Evolutionary conservation across 1,284 basidiomycete species (phyloP).

Genomic region (Cryptococcus sp.): DNA sequence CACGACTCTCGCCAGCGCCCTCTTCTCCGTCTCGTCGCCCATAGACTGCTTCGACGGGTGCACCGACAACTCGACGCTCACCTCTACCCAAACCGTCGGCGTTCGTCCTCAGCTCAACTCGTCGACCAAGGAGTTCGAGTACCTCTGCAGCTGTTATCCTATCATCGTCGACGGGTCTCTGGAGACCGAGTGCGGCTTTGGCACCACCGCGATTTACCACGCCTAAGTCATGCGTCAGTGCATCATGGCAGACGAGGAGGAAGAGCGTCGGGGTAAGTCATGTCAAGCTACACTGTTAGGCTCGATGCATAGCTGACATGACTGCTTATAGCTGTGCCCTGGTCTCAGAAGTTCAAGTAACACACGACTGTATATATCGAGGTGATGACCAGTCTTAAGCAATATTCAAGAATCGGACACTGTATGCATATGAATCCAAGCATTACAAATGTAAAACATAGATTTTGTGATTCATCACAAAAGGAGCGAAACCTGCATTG

Average conservation of each 20-base stretch:
- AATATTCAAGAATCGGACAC: too few relatives aligned
- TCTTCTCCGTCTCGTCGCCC: neutral
- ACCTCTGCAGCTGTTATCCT: neutral
- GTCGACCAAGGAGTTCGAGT: constrained; percentile 2
- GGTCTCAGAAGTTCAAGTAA: too few relatives aligned
- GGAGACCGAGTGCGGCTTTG: constrained; percentile 1
- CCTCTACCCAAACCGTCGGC: neutral
- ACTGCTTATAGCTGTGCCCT: too few relatives aligned
- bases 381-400: too few relatives aligned
- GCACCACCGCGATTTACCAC: neutral
- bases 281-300: neutral
- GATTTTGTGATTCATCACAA: too few relatives aligned
- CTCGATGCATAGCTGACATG: too few relatives aligned
- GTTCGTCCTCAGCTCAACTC: neutral
- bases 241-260: neutral
- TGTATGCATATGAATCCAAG: too few relatives aligned
- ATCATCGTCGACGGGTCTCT: neutral
- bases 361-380: too few relatives aligned
- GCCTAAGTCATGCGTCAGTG: neutral
- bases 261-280: neutral
- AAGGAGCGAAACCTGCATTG: too few relatives aligned
- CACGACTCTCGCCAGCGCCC: neutral
- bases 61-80: neutral
- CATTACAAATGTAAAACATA: too few relatives aligned
- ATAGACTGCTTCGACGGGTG: neutral